Base-by-base conservation (phyloP, 1,284 basidiomycete species). In the Flammula alnicola region DNA sequence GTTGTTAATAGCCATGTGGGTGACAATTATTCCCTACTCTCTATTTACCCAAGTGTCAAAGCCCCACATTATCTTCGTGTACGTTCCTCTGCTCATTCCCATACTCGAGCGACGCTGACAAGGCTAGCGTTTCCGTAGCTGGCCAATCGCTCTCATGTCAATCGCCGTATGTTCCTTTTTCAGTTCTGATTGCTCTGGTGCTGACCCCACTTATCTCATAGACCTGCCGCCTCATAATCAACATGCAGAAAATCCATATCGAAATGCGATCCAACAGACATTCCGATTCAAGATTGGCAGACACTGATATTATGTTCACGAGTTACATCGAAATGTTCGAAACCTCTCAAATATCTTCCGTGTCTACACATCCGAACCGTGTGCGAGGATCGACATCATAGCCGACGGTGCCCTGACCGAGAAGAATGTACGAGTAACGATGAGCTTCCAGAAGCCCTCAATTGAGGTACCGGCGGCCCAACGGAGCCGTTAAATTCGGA, bases 1-100 rank as follows among this genome's bases (percentile, higher is more conserved):
- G n/a, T 14, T 31, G 7, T 9, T 19, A 9, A 7, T 8, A 59
- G 59, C 47, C 11, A 52, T 59, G 36, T 54, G 54, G 35, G 27
- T 50, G 16, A 49, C 55, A 10, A 55, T 42, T 5, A 45, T 61
- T n/a, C 57, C 57, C 4, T 57, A 54, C 33, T 55, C 54, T 10
- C 40, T 61, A 30, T 45, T 57, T n/a, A 49, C 45, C 7, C 52
- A 56, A 25, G 44, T 56, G 14, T 49, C 58, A 2, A 57, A 51
- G 41, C 55, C 60, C n/a, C 58, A 61, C 27, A 33, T 57, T 23
- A 35, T 61, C 7, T 48, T 59, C 10, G 47, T 56, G 60, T 59
- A 52, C 12, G 60, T 46, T n/a, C 16, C 31, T 42, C 22, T 19
- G 1, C 9, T 32, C n/a, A 10, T 36, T 31, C 7, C 29, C n/a